Percentiles rank a stretch among this genome's conserved stretches.
Evolutionary conservation across 2,329 filamentous ascomycete species (phyloP).

Genomic region (Penicillium oxalicum): DNA sequence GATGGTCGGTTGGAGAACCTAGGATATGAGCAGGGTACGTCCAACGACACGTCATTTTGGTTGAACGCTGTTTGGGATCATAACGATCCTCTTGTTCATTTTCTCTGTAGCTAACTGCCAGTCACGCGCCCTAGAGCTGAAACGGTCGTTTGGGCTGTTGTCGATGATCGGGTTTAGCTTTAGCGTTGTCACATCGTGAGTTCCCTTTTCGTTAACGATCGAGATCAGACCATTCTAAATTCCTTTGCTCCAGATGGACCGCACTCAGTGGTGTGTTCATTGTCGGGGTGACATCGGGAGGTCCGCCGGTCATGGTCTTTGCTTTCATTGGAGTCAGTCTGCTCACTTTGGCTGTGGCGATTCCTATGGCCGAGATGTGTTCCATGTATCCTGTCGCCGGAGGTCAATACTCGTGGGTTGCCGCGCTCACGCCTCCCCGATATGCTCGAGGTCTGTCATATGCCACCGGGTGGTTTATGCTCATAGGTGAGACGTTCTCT

Average conservation of each 20-base stretch:
- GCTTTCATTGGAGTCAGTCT: conserved; percentile 51
- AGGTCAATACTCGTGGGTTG: conserved; percentile 55
- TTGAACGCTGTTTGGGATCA: too few species aligned
- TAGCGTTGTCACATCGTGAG: conserved; percentile 50
- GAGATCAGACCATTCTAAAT: neutral
- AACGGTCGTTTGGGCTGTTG: conserved; percentile 50
- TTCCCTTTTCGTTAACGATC: neutral
- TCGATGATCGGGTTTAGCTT: conserved; percentile 58
- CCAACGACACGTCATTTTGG: too few species aligned
- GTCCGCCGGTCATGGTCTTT: conserved; percentile 56
- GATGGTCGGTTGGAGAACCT: conserved; percentile 35
- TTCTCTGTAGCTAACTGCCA: neutral
- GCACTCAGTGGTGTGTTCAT: conserved; percentile 53
- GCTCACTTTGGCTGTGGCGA: conserved; percentile 49
- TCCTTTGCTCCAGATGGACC: conserved; percentile 42
- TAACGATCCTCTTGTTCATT: neutral
- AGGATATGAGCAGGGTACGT: conserved; percentile 37
- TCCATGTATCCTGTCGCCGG: conserved; percentile 52
- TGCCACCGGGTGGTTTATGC: conserved; percentile 47
- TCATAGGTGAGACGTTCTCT: conserved; percentile 32
- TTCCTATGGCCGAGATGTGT: conserved; percentile 56
- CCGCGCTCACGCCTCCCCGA: conserved; percentile 48
- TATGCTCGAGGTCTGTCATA: conserved; percentile 42
- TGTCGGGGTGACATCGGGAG: conserved; percentile 51
- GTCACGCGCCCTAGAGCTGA: conserved; percentile 42